Evolutionary conservation across 495 filamentous ascomycete species (phyloP), one percentile per base, ranked within the genome.

Genomic region (Penicillium parvum): DNA sequence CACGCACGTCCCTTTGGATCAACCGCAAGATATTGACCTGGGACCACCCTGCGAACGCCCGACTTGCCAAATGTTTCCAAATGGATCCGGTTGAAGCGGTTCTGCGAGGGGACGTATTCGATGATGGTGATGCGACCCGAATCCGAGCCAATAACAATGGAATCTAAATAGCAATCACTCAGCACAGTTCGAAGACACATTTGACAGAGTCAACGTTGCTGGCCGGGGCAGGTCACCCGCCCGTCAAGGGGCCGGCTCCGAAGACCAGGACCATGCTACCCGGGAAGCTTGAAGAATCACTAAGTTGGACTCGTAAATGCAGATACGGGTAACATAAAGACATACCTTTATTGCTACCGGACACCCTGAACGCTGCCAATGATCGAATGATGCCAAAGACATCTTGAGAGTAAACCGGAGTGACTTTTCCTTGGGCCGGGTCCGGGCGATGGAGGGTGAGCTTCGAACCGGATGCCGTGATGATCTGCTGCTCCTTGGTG

Each of bases 21-120:
- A 7, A 85, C 84, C 2, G 90, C 92, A 14, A 99, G 75, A 58
- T 92, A 97, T 59, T 99, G 88, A 10, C 94, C 94, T 3, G 94
- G 94, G 48, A 99, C 78, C 11, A 96, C 91, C 40, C 94, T 80
- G 23, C 94, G 83, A 15, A 96, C 78, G n/a, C 92, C 94, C 9
- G 90, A 96, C 64, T 97, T 97, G 36, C 94, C 94, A 58, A 95
- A 99, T 3, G 94, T 99, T 68, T 99, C 94, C 23, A 94, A 77
- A 57, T 96, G 90, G 45, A 97, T 78, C 12, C 88, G 80, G 53
- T 83, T 85, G 64, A 97, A 96, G 40, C 81, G 79, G 61, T 96
- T 95, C 61, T 88, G 81, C 7, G 85, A 79, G 9, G 86, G 85
- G 14, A 89, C 73, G 63, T 95, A 99, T 65, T 99, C 90, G 61